Evolutionary conservation across 2,329 filamentous ascomycete species (phyloP), one percentile per base, ranked within the genome.

Genomic region (Trichoderma afroharzianum): DNA sequence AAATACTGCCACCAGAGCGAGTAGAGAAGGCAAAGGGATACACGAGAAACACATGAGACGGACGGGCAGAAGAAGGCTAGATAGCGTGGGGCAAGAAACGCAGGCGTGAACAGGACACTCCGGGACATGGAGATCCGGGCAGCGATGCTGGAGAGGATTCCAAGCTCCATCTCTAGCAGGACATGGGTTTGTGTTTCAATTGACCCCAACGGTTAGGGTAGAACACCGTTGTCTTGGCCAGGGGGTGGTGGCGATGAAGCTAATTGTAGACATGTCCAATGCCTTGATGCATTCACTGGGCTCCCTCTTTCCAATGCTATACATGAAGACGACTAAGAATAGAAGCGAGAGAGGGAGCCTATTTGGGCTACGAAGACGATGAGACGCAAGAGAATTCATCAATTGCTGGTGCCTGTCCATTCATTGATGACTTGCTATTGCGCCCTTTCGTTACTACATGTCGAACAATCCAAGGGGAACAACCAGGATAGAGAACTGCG

Each of bases 1-100:
- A 47, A 53, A 62, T 32, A 33, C 62, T 59, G 63, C 70, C 68
- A 24, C 63, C 70, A 71, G 70, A 68, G 70, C 58, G 43, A 47
- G 57, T 71, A 67, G 57, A 71, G 53, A 24, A 30, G 32, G 43
- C 43, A 61, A 67, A 33, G 39, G 26, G 33, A 33, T 24, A n/a
- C 32, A 28, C 62, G 59, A 47, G 55, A 71, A 50, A 7, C 57
- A 18, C 12, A n/a, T 14, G 26, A 72, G 57, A 63, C 55, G 33
- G 24, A 58, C 32, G 24, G n/a, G 11, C 36, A 50, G 61, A 64
- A 36, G 68, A n/a, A 55, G 24, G 21, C 30, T 6, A 26, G 15
- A 58, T 33, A 58, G 28, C 62, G 61, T 64, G 68, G 68, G 50
- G 61, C 61, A 43, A 36, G 36, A 59, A 66, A 50, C 61, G 43